Base-by-base conservation (phyloP, 2,329 filamentous ascomycete genomes). In the Xylariaceae sp. region DNA sequence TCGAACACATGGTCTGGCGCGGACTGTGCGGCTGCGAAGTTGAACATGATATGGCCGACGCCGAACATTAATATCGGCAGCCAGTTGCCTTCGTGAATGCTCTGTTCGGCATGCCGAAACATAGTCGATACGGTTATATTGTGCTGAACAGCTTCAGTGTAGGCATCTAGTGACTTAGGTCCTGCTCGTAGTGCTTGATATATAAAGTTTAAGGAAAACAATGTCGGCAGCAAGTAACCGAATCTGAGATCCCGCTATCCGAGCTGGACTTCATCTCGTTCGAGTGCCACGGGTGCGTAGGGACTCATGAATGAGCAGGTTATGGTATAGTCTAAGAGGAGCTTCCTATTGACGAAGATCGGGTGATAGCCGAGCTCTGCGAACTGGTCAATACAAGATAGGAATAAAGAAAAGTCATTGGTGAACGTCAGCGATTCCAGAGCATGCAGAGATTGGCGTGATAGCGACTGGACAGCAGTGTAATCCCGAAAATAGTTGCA, bases 11-110 rank as follows among this genome's bases (percentile, higher is more conserved):
- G 32, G 19, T 54, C 44, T 4, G 50, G 36, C 12, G 40, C 20
- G 5, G 33, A 42, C 25, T 48, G 36, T 10, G 45, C 44, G 2
- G 41, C 41, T 8, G 52, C 53, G 19, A 60, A 57, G 21, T 54
- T 55, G 40, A 57, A 60, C 25, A 60, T 50, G 32, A 58, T 52
- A 19, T 58, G 48, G 1, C 53, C 49, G 16, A 60, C 37, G 16
- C 53, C 55, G 25, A 60, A 59, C 37, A 54, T 42, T 23, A 58
- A 36, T 5, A 52, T 45, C 0, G 56, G 49, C 8, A 59, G 42
- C 57, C 85, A 89, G 50, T 86, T 85, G 25, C 84, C 79, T 36
- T 83, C 83, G 58, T 87, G 84, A 38, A 83, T 63, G 2, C 71
- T 66, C 4, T 77, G 72, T 54, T 81, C 71, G 7, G 82, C 80